phyloP scores from a whole-genome alignment of 768 basidiomycete genomes.

The Leucocoprinus sp. region DNA sequence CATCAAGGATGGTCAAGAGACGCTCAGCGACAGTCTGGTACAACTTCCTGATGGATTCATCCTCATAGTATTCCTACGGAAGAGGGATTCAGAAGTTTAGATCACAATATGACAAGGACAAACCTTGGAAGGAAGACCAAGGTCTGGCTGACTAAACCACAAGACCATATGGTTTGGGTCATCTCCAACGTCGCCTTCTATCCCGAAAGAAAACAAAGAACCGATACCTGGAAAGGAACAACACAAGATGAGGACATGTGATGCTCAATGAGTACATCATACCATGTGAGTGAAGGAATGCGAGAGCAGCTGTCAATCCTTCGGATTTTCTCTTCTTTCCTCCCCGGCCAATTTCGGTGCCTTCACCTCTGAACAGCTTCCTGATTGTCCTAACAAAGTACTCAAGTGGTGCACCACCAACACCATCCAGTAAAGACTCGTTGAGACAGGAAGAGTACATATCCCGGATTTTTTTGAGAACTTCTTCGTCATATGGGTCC shows the following conservation, averaged over 20 bases:
- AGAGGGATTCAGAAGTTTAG: neutral
- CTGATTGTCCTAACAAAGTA: constrained; percentile 56
- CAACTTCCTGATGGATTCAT: constrained; percentile 55
- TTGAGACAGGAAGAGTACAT: constrained; percentile 81
- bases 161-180: constrained; percentile 83
- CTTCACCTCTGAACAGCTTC: constrained; percentile 49
- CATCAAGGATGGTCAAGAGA: constrained; percentile 52
- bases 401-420: constrained; percentile 65
- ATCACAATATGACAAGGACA: neutral
- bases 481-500: constrained; percentile 40
- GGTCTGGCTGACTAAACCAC: constrained; percentile 74
- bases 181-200: constrained; percentile 81
- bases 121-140: constrained; percentile 87
- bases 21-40: constrained; percentile 65
- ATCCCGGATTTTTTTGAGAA: constrained; percentile 57
- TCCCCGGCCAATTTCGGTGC: constrained; percentile 26
- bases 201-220: constrained; percentile 69
- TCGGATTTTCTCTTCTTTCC: constrained; percentile 27
- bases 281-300: constrained; percentile 86
- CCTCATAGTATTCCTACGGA: constrained; percentile 83
- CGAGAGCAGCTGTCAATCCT: constrained; percentile 74
- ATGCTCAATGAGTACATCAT: constrained; percentile 12
- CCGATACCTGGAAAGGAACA: constrained; percentile 47
- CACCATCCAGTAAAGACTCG: constrained; percentile 64
- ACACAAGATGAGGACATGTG: neutral